These are phyloP conservation scores for Saccharomycopsis synnaedendra DNA, from an alignment of 805 yeast genomes.

Conservation along the genomic window DNA sequence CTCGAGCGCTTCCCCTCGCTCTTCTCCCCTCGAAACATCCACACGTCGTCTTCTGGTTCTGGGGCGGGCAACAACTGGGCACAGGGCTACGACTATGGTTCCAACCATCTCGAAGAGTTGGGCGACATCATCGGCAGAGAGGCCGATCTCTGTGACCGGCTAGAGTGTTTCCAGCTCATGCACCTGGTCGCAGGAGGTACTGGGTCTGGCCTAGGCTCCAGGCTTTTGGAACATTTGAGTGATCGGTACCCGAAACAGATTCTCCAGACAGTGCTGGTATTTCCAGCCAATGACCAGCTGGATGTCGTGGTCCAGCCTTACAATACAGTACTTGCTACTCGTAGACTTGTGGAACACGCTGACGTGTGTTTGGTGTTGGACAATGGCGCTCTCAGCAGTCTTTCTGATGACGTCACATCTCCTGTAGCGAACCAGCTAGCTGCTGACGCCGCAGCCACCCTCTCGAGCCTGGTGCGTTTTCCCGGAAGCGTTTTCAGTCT, in stretches of 20 bases:
- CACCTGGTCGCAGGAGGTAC: conserved; percentile 99
- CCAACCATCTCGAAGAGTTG: conserved; percentile 56
- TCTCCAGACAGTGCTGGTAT: conserved; percentile 75
- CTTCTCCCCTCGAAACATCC: conserved; percentile 76
- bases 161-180: conserved; percentile 81
- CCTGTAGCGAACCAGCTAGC: conserved; percentile 52
- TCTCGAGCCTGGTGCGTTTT: conserved; percentile 80
- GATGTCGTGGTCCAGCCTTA: conserved; percentile 99
- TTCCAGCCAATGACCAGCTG: conserved; percentile 67
- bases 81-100: conserved; percentile 73
- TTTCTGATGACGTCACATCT: conserved; percentile 58
- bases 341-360: conserved; percentile 71
- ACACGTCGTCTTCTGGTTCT: conserved; percentile 66
- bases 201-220: conserved; percentile 91
- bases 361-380: conserved; percentile 88
- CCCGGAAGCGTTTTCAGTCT: conserved; percentile 90
- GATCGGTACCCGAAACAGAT: conserved; percentile 80
- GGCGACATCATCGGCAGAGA: conserved; percentile 81
- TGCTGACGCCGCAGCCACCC: conserved; percentile 70
- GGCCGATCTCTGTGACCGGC: conserved; percentile 77
- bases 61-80: conserved; percentile 99
- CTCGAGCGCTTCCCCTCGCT: conserved; percentile 41
- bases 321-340: conserved; percentile 74
- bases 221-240: conserved; percentile 60
- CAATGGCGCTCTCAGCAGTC: conserved; percentile 66